Base-by-base conservation (phyloP, 2,329 filamentous ascomycete species). In the Claviceps fusiformis region DNA sequence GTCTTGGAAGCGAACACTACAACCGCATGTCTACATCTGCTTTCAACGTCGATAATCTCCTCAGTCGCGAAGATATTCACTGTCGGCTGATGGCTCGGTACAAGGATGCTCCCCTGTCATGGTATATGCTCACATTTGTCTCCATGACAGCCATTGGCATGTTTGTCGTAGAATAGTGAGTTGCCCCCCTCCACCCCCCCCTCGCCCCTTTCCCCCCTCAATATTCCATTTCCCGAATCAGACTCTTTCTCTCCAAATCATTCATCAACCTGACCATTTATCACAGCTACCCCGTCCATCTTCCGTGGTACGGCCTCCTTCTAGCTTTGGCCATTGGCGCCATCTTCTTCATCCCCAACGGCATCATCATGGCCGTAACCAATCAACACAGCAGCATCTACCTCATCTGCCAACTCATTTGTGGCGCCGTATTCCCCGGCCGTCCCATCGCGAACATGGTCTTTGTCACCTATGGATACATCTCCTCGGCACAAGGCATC, bases 371-470 rank as follows among this genome's bases (percentile, higher is more conserved):
- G 87, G 89, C 89, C 17, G 89, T 95, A 61, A 95, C 89, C 10
- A 95, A 93, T 67, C 88, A 92, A 66, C 87, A 93, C 68, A 89
- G 83, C 68, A 89, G 85, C 67, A 88, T 92, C 60, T 93, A 92
- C 67, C 78, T 93, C 41, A 87, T 93, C 62, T 92, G 88, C 67
- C 89, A 93, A 69, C 78, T 95, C 56, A 84, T 93, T 59, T 92
- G 87, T 59, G 89, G 89, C 54, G 83, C 80, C 52, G 76, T 89
- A 17, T 95, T 95, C 66, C 89, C 89, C 0, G 89, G 89, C 33
- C 84, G 86, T 1, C 89, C 89, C 1, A 87, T 95, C 11, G 89
- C 89, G 52, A 93, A 95, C 68, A 95, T 95, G 89, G 87, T 95
- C 41, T 95, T 95, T 63, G 88, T 92, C 50, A 93, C 88, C 0